Percentiles rank a stretch among this genome's conserved stretches.
Conservation (phyloP, 1,139 yeast species). For the Kodamaea alishanica region DNA sequence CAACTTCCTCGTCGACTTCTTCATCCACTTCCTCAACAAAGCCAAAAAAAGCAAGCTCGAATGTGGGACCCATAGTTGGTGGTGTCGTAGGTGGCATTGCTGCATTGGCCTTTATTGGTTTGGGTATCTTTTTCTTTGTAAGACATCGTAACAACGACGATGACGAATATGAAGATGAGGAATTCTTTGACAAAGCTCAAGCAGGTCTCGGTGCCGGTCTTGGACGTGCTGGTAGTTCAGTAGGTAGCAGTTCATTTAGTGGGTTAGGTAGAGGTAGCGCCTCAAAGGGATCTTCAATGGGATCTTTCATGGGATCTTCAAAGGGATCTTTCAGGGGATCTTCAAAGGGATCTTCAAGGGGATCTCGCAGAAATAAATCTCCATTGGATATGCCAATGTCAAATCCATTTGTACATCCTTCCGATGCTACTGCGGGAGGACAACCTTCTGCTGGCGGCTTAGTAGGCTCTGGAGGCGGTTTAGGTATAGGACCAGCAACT, state of each 20-base stretch:
- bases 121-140: slow-evolving; percentile 43
- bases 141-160: slow-evolving; percentile 40
- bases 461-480: slow-evolving; percentile 12
- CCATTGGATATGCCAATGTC: slow-evolving; percentile 47
- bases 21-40: slow-evolving; percentile 6
- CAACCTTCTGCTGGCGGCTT: slow-evolving; percentile 1
- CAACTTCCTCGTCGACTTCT: slow-evolving; percentile 12
- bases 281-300: slow-evolving; percentile 21
- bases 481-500: slow-evolving; percentile 6
- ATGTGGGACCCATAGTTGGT: slow-evolving; percentile 60
- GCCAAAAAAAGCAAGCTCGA: slow-evolving; percentile 14
- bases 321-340: no score
- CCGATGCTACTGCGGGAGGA: slow-evolving; percentile 39
- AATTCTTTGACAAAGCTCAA: slow-evolving; percentile 32
- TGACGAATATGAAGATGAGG: slow-evolving; percentile 46
- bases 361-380: slow-evolving; percentile 13
- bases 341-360: no score
- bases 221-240: slow-evolving; percentile 11
- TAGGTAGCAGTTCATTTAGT: slow-evolving; percentile 3
- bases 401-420: slow-evolving; percentile 57
- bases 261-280: slow-evolving; percentile 28
- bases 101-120: slow-evolving; percentile 44
- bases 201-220: slow-evolving; percentile 7
- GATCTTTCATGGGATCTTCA: no score
- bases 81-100: slow-evolving; percentile 66